Evolutionary conservation across 768 basidiomycete species (phyloP).

Genomic region (Piloderma croceum): DNA sequence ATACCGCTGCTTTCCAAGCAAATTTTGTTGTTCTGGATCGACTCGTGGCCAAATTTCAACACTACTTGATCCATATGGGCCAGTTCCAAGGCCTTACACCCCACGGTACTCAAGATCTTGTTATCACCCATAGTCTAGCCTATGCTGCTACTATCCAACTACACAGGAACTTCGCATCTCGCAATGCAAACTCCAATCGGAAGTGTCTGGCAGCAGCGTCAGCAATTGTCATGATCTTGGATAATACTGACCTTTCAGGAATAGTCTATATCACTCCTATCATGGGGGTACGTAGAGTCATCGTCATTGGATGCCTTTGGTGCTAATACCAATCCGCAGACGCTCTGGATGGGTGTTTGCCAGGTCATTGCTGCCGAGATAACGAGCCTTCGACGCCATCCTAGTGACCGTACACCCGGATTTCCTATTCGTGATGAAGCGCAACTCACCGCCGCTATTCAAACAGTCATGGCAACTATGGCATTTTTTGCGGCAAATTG

Average conservation of each 20-base stretch:
- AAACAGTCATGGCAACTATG: constrained; percentile 36
- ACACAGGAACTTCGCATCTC: constrained; percentile 42
- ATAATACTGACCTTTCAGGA: constrained; percentile 33
- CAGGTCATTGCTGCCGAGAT: background rate
- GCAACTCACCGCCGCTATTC: constrained; percentile 35
- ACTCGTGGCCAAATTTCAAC: constrained; percentile 39
- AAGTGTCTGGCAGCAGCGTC: constrained; percentile 37
- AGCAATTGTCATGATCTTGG: constrained; percentile 36
- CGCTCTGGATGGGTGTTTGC: background rate
- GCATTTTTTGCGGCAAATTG: constrained; percentile 40
- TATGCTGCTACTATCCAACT: constrained; percentile 49
- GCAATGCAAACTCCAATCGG: constrained; percentile 18
- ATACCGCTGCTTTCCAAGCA: constrained; percentile 36
- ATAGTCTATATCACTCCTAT: constrained; percentile 42
- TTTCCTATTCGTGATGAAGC: constrained; percentile 26
- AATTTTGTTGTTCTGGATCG: constrained; percentile 42
- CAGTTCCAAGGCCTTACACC: constrained; percentile 22
- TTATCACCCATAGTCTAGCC: constrained; percentile 44
- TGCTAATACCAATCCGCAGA: background rate
- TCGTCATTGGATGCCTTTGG: background rate
- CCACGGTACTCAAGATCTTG: constrained; percentile 27
- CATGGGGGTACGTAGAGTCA: background rate
- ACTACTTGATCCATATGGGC: constrained; percentile 29
- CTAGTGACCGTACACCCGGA: background rate
- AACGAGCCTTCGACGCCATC: background rate